Evolutionary conservation across 805 yeast genomes (phyloP).

Genomic region (Candida pseudoglaebosa): DNA sequence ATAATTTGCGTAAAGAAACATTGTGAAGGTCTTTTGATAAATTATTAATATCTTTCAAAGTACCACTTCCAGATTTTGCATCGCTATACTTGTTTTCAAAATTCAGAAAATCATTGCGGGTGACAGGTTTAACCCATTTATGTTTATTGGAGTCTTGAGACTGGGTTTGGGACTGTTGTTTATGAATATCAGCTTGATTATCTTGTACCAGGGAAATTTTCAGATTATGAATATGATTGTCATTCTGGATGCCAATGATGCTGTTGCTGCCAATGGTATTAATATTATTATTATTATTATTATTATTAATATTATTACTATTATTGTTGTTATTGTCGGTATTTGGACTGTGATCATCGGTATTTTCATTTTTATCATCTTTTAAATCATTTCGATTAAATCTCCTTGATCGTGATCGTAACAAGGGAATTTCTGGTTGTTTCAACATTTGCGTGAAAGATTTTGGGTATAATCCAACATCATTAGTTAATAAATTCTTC

Average conservation of each 20-base stretch:
- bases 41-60: too few species aligned
- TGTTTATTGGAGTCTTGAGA: too few species aligned
- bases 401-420: slow-evolving; percentile 53
- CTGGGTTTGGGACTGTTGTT: too few species aligned
- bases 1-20: neutral
- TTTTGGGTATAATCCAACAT: slow-evolving; percentile 88
- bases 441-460: slow-evolving; percentile 65
- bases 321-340: too few species aligned
- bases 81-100: neutral
- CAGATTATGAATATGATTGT: too few species aligned
- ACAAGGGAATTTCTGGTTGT: slow-evolving; percentile 14
- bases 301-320: slow-evolving; percentile 3
- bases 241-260: too few species aligned
- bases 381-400: slow-evolving; percentile 13
- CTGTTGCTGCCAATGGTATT: neutral
- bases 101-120: too few species aligned
- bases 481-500: slow-evolving; percentile 62
- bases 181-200: neutral
- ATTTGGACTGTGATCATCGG: neutral
- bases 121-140: too few species aligned
- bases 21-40: neutral
- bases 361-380: slow-evolving; percentile 7
- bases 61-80: too few species aligned
- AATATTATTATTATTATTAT: slow-evolving; percentile 4
- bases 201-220: neutral